A percentile compares a stretch with the other conserved stretches of the same genome.
Conservation (phyloP, 805 yeast genomes). For the Candida verbasci region DNA sequence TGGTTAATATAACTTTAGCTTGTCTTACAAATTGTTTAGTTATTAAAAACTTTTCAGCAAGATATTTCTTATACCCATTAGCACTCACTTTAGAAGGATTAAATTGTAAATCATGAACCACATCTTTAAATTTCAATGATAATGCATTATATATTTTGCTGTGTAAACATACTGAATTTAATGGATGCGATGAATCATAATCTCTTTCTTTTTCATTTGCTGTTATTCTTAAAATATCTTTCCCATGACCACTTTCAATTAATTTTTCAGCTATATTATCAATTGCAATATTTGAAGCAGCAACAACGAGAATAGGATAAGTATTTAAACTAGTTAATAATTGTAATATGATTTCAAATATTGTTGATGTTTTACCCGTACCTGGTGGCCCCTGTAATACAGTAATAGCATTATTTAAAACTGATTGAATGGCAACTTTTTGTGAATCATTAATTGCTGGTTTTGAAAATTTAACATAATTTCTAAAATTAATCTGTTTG, state of each 20-base stretch:
- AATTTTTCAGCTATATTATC: slow-evolving; percentile 73
- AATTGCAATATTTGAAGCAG: slow-evolving; percentile 72
- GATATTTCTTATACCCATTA: slow-evolving; percentile 43
- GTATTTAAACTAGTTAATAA: slow-evolving; percentile 50
- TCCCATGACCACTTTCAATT: slow-evolving; percentile 40
- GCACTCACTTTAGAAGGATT: slow-evolving; percentile 22
- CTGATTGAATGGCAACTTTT: slow-evolving; percentile 52
- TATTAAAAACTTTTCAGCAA: slow-evolving; percentile 40
- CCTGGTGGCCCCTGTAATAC: slow-evolving; percentile 66
- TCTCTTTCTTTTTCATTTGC: slow-evolving; percentile 59
- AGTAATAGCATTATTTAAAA: slow-evolving; percentile 46
- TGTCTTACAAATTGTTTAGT: slow-evolving; percentile 52
- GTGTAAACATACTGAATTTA: slow-evolving; percentile 60
- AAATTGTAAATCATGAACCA: slow-evolving; percentile 38
- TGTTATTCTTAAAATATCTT: slow-evolving; percentile 53
- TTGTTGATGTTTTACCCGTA: slow-evolving; percentile 43
- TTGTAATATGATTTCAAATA: slow-evolving; percentile 45
- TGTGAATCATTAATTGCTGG: slow-evolving; percentile 57
- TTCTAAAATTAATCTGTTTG: slow-evolving; percentile 53
- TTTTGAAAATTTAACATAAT: slow-evolving; percentile 45
- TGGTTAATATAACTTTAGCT: slow-evolving; percentile 67
- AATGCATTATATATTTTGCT: slow-evolving; percentile 51
- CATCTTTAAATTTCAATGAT: slow-evolving; percentile 41
- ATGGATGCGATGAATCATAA: slow-evolving; percentile 52
- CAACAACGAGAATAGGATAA: slow-evolving; percentile 66